Percentiles rank a stretch among this genome's conserved stretches.
Conservation (phyloP, 2,329 filamentous ascomycete genomes). For the Sporothrix humicola region DNA sequence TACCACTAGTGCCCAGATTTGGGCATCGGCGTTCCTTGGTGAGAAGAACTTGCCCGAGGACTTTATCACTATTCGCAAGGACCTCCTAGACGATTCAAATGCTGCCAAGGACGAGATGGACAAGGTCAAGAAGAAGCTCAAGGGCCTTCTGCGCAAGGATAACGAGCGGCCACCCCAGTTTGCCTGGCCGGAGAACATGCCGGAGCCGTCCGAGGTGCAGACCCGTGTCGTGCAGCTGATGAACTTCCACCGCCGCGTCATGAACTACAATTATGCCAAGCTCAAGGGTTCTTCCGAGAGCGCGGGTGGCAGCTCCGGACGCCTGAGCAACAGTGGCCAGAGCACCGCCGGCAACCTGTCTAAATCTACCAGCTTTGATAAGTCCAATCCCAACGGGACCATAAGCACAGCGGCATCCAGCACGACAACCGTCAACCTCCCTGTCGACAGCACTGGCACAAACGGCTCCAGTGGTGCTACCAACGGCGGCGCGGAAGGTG, state of each 20-base stretch:
- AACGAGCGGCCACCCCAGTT: constrained; percentile 93
- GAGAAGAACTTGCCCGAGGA: constrained; percentile 84
- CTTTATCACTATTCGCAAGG: constrained; percentile 89
- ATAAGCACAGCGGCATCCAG: constrained; percentile 26
- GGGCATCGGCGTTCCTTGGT: constrained; percentile 85
- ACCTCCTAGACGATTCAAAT: constrained; percentile 95
- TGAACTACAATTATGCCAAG: constrained; percentile 91
- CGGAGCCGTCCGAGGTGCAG: constrained; percentile 92
- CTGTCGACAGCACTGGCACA: background rate
- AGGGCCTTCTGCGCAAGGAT: constrained; percentile 88
- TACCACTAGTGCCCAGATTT: constrained; percentile 95
- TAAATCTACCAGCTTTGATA: constrained; percentile 32
- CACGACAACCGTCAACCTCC: background rate
- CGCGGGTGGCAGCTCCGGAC: constrained; percentile 16
- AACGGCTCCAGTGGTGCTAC: constrained; percentile 9
- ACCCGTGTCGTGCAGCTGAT: constrained; percentile 91
- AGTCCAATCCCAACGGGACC: background rate
- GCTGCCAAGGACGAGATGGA: constrained; percentile 99
- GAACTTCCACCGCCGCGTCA: constrained; percentile 94
- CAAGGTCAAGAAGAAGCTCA: constrained; percentile 99
- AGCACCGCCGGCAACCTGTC: constrained; percentile 1
- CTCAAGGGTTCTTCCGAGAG: constrained; percentile 62
- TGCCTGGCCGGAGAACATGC: constrained; percentile 95
- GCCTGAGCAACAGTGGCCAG: constrained; percentile 17
- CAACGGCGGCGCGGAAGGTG: background rate